A percentile compares a stretch with the other conserved stretches of the same genome.
Evolutionary conservation across 129 eudicot species (phyloP).

Genomic region (Calendula officinalis): DNA sequence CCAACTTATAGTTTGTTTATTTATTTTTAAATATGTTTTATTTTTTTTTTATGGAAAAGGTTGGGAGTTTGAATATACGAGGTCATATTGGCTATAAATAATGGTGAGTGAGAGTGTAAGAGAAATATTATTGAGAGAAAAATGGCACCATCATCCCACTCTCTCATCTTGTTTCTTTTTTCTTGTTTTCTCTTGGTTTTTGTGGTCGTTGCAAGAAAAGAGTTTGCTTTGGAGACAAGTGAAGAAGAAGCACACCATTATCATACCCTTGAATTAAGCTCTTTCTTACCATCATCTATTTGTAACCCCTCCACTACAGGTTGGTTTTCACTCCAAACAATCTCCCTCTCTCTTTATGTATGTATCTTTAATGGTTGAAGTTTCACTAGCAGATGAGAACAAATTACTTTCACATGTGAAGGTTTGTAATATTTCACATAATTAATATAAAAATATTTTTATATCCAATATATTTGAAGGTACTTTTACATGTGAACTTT

Average conservation of each 20-base stretch:
- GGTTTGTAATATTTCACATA: no score
- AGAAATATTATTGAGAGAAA: conserved; percentile 21
- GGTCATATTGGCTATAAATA: conserved; percentile 24
- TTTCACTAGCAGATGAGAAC: no score
- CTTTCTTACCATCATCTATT: conserved; percentile 28
- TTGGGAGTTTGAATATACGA: conserved; percentile 5
- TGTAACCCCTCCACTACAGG: conserved; percentile 29
- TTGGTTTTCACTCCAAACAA: not conserved
- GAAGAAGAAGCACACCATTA: conserved; percentile 14
- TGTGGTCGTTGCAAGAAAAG: conserved; percentile 1
- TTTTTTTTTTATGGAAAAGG: not conserved
- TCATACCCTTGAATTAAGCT: conserved; percentile 22
- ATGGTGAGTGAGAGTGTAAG: conserved; percentile 1
- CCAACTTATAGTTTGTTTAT: no score
- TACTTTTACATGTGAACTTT: no score
- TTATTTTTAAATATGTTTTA: no score
- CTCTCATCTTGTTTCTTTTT: conserved; percentile 19
- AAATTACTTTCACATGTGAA: no score
- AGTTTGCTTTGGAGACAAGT: not conserved
- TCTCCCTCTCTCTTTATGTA: not conserved
- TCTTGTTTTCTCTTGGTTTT: conserved; percentile 17
- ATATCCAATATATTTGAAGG: no score
- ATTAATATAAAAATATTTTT: no score
- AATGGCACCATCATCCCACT: conserved; percentile 27
- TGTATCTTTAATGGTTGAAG: not conserved